Percentiles rank a stretch among this genome's conserved stretches.
These are phyloP conservation scores for Trifolium dubium DNA, from an alignment of 306 rosid species.

Conservation along the genomic window DNA sequence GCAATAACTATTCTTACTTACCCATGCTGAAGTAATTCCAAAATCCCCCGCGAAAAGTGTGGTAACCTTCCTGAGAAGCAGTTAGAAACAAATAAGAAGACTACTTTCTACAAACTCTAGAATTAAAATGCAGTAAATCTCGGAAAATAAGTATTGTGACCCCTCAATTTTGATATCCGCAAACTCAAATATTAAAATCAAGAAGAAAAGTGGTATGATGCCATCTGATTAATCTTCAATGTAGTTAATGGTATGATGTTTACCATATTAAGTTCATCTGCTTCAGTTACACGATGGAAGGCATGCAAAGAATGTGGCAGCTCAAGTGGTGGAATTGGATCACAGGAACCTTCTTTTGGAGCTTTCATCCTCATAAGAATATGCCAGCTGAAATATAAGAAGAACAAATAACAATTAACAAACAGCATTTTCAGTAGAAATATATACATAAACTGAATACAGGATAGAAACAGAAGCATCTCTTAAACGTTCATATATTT, in stretches of 20 bases:
- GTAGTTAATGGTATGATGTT: background rate
- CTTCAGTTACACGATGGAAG: constrained; percentile 74
- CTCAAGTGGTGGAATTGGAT: constrained; percentile 92
- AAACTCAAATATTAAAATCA: constrained; percentile 28
- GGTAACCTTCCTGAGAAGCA: constrained; percentile 77
- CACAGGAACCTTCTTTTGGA: constrained; percentile 79
- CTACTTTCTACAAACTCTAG: constrained; percentile 7
- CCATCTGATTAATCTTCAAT: constrained; percentile 15
- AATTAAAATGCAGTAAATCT: constrained; percentile 17
- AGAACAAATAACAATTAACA: constrained; percentile 41
- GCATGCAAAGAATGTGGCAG: constrained; percentile 95
- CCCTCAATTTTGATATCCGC: constrained; percentile 15
- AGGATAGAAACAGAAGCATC: too few species aligned
- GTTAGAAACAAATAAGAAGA: constrained; percentile 36
- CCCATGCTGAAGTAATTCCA: constrained; percentile 99
- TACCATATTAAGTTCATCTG: constrained; percentile 74
- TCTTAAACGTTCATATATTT: too few species aligned
- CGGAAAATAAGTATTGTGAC: background rate
- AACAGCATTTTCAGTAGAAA: constrained; percentile 21
- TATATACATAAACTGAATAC: background rate
- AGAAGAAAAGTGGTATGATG: background rate
- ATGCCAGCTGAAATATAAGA: constrained; percentile 71
- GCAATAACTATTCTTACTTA: constrained; percentile 59
- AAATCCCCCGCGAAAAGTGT: constrained; percentile 96
- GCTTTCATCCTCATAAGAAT: constrained; percentile 88